Evolutionary conservation across 257 asterid genomes (phyloP).

Genomic region (Solanum tarijense): DNA sequence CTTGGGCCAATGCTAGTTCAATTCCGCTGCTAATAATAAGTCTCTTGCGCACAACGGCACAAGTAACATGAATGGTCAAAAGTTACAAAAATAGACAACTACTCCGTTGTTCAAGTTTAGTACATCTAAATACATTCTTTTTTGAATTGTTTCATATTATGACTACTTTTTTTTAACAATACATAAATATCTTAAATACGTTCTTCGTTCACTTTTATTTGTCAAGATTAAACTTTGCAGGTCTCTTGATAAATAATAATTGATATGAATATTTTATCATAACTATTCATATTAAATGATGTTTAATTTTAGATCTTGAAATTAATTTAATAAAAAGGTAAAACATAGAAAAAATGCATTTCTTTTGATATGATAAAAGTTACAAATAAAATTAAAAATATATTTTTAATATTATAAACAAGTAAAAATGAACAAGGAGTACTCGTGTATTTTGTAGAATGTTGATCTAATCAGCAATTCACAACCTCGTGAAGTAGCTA

Average conservation of each 20-base stretch:
- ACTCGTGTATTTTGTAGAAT: neutral
- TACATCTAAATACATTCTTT: neutral
- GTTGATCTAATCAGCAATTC: neutral
- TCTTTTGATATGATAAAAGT: no score
- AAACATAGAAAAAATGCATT: no score
- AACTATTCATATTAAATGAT: neutral
- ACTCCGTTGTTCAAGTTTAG: neutral
- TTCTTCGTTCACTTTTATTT: neutral
- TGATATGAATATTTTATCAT: neutral
- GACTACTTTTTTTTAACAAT: neutral
- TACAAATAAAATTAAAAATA: no score
- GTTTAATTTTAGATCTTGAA: no score
- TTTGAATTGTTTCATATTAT: neutral
- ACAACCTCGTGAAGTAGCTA: neutral
- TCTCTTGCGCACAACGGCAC: neutral
- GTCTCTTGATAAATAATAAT: no score
- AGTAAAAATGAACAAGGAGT: neutral
- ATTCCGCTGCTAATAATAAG: neutral
- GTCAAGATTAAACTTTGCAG: no score
- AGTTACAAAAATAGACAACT: neutral
- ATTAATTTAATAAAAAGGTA: no score
- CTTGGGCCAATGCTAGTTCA: neutral
- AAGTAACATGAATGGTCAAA: neutral
- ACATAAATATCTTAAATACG: no score
- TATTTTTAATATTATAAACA: neutral